Percentiles rank a stretch among this genome's conserved stretches.
Conservation (phyloP, 2,329 filamentous ascomycete genomes). For the Lecanicillium sp. region DNA sequence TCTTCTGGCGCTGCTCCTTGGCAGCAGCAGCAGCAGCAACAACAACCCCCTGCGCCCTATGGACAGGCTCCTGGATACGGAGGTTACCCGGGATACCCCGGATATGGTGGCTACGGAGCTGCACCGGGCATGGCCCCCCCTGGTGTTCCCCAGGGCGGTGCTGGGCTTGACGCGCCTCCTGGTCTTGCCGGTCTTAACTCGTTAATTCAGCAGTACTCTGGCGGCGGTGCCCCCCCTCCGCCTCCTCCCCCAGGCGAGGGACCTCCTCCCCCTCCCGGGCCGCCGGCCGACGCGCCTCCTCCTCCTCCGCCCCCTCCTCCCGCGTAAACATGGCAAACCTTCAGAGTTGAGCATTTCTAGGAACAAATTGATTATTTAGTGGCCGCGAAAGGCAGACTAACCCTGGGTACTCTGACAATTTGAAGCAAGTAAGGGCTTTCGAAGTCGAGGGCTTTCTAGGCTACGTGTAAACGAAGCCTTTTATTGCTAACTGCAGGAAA, state of each 20-base stretch:
- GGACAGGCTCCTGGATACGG: conserved; percentile 41
- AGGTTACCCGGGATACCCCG: conserved; percentile 49
- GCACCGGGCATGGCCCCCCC: conserved; percentile 35
- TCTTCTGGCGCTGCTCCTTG: conserved; percentile 37
- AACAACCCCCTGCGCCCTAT: conserved; percentile 8
- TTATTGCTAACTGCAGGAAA: conserved; percentile 13
- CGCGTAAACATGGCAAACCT: conserved; percentile 31
- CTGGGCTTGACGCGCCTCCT: conserved; percentile 48
- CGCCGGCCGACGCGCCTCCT: conserved; percentile 52
- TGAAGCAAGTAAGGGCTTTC: not conserved
- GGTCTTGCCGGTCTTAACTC: conserved; percentile 55
- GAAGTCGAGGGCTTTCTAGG: not conserved
- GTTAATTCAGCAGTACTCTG: conserved; percentile 61
- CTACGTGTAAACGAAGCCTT: not conserved
- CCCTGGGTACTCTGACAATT: not conserved
- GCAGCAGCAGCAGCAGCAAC: conserved; percentile 28
- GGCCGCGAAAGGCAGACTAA: not conserved
- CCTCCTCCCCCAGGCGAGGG: conserved; percentile 53
- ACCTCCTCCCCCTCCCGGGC: conserved; percentile 46
- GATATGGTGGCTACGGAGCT: conserved; percentile 40
- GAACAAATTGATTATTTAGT: not conserved
- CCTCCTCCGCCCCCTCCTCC: conserved; percentile 58
- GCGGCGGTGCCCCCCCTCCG: conserved; percentile 43
- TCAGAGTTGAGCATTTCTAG: not conserved
- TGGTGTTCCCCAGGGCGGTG: conserved; percentile 36